Evolutionary conservation across 352 stramenopile genomes (phyloP).

Genomic region (Phytopythium oedochilum): DNA sequence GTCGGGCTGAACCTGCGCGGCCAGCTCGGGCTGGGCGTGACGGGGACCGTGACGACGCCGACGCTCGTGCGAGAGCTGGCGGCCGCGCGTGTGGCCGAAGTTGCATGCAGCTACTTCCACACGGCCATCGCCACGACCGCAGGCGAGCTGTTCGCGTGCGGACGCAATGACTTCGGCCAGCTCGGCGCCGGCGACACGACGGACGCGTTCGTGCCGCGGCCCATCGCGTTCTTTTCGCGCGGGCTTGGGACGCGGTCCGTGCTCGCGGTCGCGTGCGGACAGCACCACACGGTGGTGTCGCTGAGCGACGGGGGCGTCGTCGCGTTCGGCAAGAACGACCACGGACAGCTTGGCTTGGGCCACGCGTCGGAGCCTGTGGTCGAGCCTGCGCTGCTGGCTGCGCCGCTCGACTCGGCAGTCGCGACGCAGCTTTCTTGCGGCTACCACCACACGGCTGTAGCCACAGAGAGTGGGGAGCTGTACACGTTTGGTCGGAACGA

Average conservation of each 20-base stretch:
- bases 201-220: slow-evolving; percentile 62
- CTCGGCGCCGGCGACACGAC: slow-evolving; percentile 67
- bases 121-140: slow-evolving; percentile 75
- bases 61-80: slow-evolving; percentile 37
- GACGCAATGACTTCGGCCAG: slow-evolving; percentile 92
- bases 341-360: slow-evolving; percentile 86
- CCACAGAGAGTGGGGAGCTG: slow-evolving; percentile 62
- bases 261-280: slow-evolving; percentile 79
- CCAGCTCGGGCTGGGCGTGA: slow-evolving; percentile 83
- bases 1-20: slow-evolving; percentile 92
- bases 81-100: slow-evolving; percentile 61
- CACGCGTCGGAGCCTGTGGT: slow-evolving; percentile 36
- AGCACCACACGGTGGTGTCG: slow-evolving; percentile 86
- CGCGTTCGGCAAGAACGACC: slow-evolving; percentile 91
- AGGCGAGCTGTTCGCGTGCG: slow-evolving; percentile 82
- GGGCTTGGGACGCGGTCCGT: slow-evolving; percentile 20
- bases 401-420: slow-evolving; percentile 53
- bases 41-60: slow-evolving; percentile 49
- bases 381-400: slow-evolving; percentile 37
- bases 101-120: slow-evolving; percentile 93
- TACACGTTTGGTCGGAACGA: slow-evolving; percentile 92
- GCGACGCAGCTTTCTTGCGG: slow-evolving; percentile 83
- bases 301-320: slow-evolving; percentile 59
- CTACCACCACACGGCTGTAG: slow-evolving; percentile 89
- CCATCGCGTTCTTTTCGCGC: slow-evolving; percentile 43